Evolutionary conservation across 257 asterid genomes (phyloP).

Genomic region (Primulina tabacum): DNA sequence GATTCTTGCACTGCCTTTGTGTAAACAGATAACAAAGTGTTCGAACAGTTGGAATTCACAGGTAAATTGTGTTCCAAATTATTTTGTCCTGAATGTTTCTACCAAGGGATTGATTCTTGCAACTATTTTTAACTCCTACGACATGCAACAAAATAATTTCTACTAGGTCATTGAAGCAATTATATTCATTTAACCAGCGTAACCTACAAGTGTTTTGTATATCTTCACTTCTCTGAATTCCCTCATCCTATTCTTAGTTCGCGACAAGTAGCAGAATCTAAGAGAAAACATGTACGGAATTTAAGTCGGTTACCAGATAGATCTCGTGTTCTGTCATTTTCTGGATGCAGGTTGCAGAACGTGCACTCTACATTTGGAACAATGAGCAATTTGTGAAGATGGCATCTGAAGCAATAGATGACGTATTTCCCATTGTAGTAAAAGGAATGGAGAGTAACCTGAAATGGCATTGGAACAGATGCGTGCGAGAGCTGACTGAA

Average conservation of each 20-base stretch:
- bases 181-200: not conserved
- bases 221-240: not conserved
- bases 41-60: constrained; percentile 72
- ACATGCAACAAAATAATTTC: not conserved
- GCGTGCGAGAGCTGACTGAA: constrained; percentile 59
- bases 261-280: not conserved
- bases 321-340: not conserved
- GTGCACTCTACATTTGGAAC: constrained; percentile 82
- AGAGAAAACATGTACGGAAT: not conserved
- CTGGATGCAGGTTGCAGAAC: constrained; percentile 68
- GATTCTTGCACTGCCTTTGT: constrained; percentile 57
- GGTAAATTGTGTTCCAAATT: constrained; percentile 33
- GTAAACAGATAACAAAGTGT: constrained; percentile 59
- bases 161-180: not conserved
- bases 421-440: constrained; percentile 56
- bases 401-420: constrained; percentile 53
- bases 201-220: not conserved
- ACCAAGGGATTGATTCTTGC: not conserved
- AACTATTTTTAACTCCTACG: not conserved
- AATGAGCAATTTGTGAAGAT: constrained; percentile 77
- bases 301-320: not conserved
- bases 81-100: not conserved
- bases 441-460: constrained; percentile 71
- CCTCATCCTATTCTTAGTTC: not conserved
- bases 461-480: constrained; percentile 64